These are phyloP conservation scores for Diaporthe humulicola DNA, from an alignment of 2,329 filamentous ascomycete species.

Conservation along the genomic window DNA sequence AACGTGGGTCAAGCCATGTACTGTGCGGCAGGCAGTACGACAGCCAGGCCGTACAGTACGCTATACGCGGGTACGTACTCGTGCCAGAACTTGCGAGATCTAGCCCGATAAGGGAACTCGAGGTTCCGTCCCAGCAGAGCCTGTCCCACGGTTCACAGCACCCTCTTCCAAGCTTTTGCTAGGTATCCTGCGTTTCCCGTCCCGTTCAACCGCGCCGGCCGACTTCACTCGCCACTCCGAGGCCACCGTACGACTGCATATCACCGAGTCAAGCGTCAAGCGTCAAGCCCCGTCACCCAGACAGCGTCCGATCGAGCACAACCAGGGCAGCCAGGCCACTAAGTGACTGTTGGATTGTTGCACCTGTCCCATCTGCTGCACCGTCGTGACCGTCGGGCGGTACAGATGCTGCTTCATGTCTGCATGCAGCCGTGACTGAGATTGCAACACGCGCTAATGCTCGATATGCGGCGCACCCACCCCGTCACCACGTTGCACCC, in stretches of 20 bases:
- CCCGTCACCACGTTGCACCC: constrained; percentile 28
- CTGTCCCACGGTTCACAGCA: constrained; percentile 15
- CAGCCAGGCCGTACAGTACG: not conserved
- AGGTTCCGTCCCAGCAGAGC: not conserved
- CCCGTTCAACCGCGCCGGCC: constrained; percentile 5
- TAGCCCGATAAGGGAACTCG: constrained; percentile 9
- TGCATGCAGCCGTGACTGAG: constrained; percentile 25
- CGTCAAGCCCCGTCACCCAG: constrained; percentile 9
- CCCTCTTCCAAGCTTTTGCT: not conserved
- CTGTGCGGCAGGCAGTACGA: not conserved
- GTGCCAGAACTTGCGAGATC: not conserved
- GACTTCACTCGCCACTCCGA: not conserved
- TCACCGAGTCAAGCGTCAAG: constrained; percentile 10
- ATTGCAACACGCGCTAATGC: constrained; percentile 9
- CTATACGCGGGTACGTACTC: not conserved
- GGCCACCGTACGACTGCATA: not conserved
- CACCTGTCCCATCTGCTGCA: not conserved
- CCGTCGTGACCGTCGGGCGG: not conserved
- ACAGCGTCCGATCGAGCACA: not conserved
- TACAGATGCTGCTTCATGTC: constrained; percentile 3
- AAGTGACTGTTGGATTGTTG: not conserved
- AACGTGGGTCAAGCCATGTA: not conserved
- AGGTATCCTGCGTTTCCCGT: not conserved
- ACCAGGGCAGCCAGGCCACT: not conserved
- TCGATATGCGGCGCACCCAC: constrained; percentile 15